phyloP scores from a whole-genome alignment of 2,329 filamentous ascomycete species.

The Westerdykella aurantiaca region DNA sequence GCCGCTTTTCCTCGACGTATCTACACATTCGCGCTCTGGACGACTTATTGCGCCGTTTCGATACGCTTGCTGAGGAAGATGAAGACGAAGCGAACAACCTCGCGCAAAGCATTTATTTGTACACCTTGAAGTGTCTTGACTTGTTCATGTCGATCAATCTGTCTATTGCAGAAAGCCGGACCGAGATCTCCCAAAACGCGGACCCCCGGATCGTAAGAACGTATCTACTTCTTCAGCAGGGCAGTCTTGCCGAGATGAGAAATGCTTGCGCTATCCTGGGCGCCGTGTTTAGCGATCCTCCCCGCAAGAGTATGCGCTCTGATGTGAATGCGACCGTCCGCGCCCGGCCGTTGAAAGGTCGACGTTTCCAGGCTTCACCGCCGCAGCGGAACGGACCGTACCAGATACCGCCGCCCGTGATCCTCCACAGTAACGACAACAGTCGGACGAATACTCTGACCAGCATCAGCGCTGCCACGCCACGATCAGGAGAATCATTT shows the following conservation, averaged over 20 bases:
- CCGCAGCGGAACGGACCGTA: conserved; percentile 30
- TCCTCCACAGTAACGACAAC: conserved; percentile 42
- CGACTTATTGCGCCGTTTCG: conserved; percentile 47
- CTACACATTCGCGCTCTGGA: conserved; percentile 53
- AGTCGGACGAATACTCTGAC: conserved; percentile 51
- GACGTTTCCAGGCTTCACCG: conserved; percentile 29
- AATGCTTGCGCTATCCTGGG: conserved; percentile 53
- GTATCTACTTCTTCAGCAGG: conserved; percentile 54
- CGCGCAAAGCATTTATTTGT: conserved; percentile 30
- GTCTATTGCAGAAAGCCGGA: conserved; percentile 33
- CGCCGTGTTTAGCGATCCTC: conserved; percentile 28
- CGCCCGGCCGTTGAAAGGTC: conserved; percentile 23
- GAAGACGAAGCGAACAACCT: conserved; percentile 41
- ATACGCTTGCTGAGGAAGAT: conserved; percentile 47
- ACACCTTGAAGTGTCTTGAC: conserved; percentile 31
- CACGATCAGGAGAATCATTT: conserved; percentile 78
- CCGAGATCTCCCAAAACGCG: conserved; percentile 49
- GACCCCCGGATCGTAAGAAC: conserved; percentile 55
- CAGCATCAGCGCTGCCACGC: conserved; percentile 53
- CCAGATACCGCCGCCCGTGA: conserved; percentile 35
- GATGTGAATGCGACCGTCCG: conserved; percentile 25
- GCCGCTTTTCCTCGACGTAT: conserved; percentile 52
- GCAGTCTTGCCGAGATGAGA: conserved; percentile 53
- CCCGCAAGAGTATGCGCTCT: conserved; percentile 17
- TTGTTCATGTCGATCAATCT: conserved; percentile 34